Evolutionary conservation across 768 basidiomycete species (phyloP).

Genomic region (Sporobolomyces pararoseus): DNA sequence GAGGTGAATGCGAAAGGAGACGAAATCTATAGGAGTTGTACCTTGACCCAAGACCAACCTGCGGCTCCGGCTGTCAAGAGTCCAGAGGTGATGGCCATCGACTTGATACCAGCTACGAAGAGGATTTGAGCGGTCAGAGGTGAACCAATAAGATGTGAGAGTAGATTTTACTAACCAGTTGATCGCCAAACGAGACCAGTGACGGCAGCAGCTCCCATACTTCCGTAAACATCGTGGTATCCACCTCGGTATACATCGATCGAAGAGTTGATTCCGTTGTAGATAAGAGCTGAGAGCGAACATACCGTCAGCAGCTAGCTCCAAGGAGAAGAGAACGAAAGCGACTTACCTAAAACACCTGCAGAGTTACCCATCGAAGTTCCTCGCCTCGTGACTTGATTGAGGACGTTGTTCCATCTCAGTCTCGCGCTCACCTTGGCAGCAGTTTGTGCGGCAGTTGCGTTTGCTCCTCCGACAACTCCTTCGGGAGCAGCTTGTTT

Average conservation of each 20-base stretch:
- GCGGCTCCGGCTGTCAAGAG: slow-evolving; percentile 86
- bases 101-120: slow-evolving; percentile 75
- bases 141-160: not conserved
- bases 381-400: slow-evolving; percentile 92
- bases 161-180: slow-evolving; percentile 63
- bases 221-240: slow-evolving; percentile 83
- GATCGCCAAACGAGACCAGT: slow-evolving; percentile 90
- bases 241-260: slow-evolving; percentile 77
- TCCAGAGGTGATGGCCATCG: slow-evolving; percentile 81
- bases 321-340: slow-evolving; percentile 45
- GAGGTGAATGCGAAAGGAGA: slow-evolving; percentile 1
- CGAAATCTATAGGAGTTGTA: slow-evolving; percentile 59
- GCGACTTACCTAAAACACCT: slow-evolving; percentile 83
- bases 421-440: slow-evolving; percentile 50
- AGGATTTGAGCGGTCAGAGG: not conserved
- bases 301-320: no score
- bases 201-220: slow-evolving; percentile 84
- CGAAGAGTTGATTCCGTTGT: slow-evolving; percentile 92
- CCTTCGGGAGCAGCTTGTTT: slow-evolving; percentile 31
- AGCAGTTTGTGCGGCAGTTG: slow-evolving; percentile 15
- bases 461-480: slow-evolving; percentile 1
- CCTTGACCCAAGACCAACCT: slow-evolving; percentile 91
- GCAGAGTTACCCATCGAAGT: slow-evolving; percentile 98
- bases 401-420: slow-evolving; percentile 93
- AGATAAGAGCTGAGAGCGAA: slow-evolving; percentile 82